Base-by-base conservation (phyloP, 208 protist species). In the Phytomonas francai region DNA sequence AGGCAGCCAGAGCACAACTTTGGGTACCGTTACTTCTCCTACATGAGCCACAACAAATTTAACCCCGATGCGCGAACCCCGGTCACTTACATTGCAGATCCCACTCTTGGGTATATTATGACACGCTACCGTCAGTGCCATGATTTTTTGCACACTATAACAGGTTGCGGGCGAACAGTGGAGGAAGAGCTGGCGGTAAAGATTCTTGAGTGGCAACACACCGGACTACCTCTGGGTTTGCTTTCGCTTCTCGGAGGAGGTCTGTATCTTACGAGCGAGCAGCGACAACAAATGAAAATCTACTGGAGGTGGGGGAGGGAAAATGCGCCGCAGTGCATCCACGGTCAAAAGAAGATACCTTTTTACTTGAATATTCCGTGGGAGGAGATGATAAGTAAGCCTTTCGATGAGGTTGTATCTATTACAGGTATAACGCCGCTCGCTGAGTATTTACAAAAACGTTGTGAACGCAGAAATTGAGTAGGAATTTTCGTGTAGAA, bases 181-280 rank as follows among this genome's bases (percentile, higher is more conserved):
- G 85, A 94, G 69, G 89, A 94, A 76, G 89, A 94, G 73, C 63
- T 94, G 0, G 86, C 84, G 12, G 77, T 94, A 71, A 94, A 94
- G 72, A 68, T 94, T 0, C 61, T 94, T 22, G 89, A 94, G 72
- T 94, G 78, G 78, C 72, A 79, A 36, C 89, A 94, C 68, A 94
- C 89, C 7, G 84, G 86, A 9, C 77, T 94, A 42, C 89, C 89
- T 27, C 77, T 94, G 39, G 89, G 89, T 7, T 7, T 89, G 58
- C 76, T 94, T 29, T 57, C 89, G 22, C 56, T 94, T 2, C 59
- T 82, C 19, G 89, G 89, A 16, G 86, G 89, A 32, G 81, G 80
- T 39, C 79, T 82, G 14, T 82, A 81, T 59, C 73, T 94, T 1
- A 82, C 67, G 11, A 49, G 66, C 16, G 30, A 72, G 58, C 84